Percentiles rank a stretch among this genome's conserved stretches.
Evolutionary conservation across 768 basidiomycete genomes (phyloP).

Genomic region (Leucosporidium creatinivorum): DNA sequence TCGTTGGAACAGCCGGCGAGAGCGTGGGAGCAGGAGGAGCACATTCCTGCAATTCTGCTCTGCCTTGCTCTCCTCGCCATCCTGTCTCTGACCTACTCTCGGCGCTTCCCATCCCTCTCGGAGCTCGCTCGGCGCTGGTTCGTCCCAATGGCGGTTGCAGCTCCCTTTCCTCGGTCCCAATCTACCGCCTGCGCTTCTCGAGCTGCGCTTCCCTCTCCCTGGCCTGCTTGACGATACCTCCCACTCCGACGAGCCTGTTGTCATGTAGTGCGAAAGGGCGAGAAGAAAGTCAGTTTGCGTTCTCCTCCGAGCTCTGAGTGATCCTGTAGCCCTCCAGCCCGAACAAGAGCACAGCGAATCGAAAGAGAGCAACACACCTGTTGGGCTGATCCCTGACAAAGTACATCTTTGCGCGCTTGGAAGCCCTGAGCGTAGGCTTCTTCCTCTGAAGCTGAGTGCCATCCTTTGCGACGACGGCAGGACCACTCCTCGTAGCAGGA

Average conservation of each 20-base stretch:
- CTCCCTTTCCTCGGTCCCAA: neutral
- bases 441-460: slow-evolving; percentile 14
- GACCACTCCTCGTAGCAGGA: slow-evolving; percentile 26
- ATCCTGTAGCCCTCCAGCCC: neutral
- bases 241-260: neutral
- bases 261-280: neutral
- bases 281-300: neutral
- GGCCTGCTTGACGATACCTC: slow-evolving; percentile 6
- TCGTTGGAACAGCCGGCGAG: too few relatives aligned
- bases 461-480: slow-evolving; percentile 21
- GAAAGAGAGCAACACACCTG: slow-evolving; percentile 8
- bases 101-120: neutral
- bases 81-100: neutral
- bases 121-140: neutral
- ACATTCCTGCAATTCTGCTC: too few relatives aligned
- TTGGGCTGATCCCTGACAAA: slow-evolving; percentile 31
- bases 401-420: slow-evolving; percentile 31
- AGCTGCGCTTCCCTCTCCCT: neutral
- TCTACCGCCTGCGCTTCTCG: slow-evolving; percentile 1
- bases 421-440: slow-evolving; percentile 21
- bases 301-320: neutral
- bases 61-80: neutral
- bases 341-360: neutral
- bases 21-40: too few relatives aligned
- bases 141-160: neutral